Evolutionary conservation across 768 basidiomycete genomes (phyloP).

Genomic region (Chiua virens): DNA sequence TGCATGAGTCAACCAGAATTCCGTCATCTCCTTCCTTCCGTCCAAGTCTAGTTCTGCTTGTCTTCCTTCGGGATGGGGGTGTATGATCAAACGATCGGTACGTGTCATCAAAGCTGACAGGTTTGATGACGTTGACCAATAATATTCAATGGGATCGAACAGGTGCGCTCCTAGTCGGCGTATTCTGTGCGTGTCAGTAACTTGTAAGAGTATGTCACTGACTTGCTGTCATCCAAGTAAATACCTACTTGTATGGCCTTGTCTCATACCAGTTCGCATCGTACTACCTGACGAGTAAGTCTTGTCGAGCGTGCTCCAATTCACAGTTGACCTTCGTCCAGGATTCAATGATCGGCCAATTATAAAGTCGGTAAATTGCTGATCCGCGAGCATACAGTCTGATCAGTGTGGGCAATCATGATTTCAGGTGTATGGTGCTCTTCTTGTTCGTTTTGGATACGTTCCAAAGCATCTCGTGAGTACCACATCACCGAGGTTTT

Average conservation of each 20-base stretch:
- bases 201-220: background rate
- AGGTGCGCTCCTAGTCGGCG: constrained; percentile 10
- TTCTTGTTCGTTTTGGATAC: constrained; percentile 21
- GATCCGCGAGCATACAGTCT: background rate
- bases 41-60: too few species aligned
- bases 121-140: too few species aligned
- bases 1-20: too few species aligned
- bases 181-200: constrained; percentile 17
- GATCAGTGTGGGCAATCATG: background rate
- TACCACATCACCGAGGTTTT: background rate
- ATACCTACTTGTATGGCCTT: constrained; percentile 38
- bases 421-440: constrained; percentile 12
- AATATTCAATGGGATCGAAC: too few species aligned
- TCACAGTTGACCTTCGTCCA: background rate
- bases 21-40: too few species aligned
- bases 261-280: constrained; percentile 43
- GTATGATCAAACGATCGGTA: too few species aligned
- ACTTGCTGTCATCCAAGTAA: constrained; percentile 12
- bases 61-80: too few species aligned
- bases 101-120: too few species aligned
- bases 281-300: constrained; percentile 32
- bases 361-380: constrained; percentile 1
- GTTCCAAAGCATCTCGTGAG: constrained; percentile 18
- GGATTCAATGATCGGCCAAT: constrained; percentile 16
- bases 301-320: too few species aligned